Evolutionary conservation across 192 early-diverging fungal genomes (phyloP), one percentile per base, ranked within the genome.

Genomic region (Podila epicladia): DNA sequence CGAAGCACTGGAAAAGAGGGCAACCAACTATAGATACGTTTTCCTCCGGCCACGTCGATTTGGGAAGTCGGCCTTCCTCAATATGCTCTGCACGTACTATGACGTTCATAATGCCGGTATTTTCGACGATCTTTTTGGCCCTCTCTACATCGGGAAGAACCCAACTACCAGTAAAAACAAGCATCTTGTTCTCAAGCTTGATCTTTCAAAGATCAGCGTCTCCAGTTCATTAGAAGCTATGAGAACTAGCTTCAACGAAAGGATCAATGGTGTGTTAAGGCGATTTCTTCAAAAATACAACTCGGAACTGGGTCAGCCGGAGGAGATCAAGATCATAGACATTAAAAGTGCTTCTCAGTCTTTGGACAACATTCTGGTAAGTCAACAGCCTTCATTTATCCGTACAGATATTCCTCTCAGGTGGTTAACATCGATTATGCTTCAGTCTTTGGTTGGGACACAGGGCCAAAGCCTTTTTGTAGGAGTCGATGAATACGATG

Each of bases 401-500:
- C 20, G 61, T 41, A 2, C 20, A 63, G 19, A 69, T 57, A 61
- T 29, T 55, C 37, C 12, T 64, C 9, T 38, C 35, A 28, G 64
- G 32, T 69, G 64, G 58, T 69, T 70, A 82, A 57, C 20, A 58
- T 38, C 32, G 50, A 65, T 65, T 65, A 70, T 64, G 62, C 57
- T 51, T n/a, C 37, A 73, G 80, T 37, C 20, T 28, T 58, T 82
- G 64, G 80, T 53, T 64, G 68, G 68, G 53, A 70, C 49, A 60
- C 51, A n/a, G 64, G 64, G 62, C 38, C 69, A 75, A 37, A 82
- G 38, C 53, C 48, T 82, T 51, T 82, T 82, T 65, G 59, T 82
- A 58, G 80, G 73, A 75, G 73, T 82, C 22, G 80, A 82, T 55
- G 73, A 75, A 32, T 82, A 82, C 31, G 80, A 82, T 63, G 58